A percentile compares a stretch with the other conserved stretches of the same genome.
Evolutionary conservation across 2,329 filamentous ascomycete species (phyloP).

Genomic region (Diplodia intermedia): DNA sequence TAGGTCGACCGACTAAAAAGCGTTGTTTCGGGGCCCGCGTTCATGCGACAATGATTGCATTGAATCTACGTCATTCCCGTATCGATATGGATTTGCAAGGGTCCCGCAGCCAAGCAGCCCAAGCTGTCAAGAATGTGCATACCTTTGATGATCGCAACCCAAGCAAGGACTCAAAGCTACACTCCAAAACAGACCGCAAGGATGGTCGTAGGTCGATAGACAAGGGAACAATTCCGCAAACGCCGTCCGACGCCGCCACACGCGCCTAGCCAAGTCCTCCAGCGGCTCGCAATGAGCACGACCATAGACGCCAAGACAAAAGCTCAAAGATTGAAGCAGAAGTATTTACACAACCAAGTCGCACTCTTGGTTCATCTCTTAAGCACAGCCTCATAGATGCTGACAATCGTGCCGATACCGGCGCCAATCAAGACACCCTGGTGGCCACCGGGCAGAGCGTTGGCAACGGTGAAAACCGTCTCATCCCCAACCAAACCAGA

Average conservation of each 20-base stretch:
- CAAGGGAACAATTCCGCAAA: conserved; percentile 35
- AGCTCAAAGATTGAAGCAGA: conserved; percentile 1
- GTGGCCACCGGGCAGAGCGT: conserved; percentile 74
- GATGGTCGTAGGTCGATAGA: conserved; percentile 24
- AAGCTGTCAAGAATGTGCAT: conserved; percentile 1
- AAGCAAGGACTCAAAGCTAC: not conserved
- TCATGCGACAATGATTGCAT: conserved; percentile 1
- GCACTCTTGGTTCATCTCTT: conserved; percentile 44
- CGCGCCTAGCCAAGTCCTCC: conserved; percentile 8
- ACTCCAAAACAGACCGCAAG: not conserved
- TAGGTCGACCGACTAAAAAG: not conserved
- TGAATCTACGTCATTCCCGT: conserved; percentile 26
- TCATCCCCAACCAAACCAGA: conserved; percentile 66
- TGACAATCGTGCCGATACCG: conserved; percentile 70
- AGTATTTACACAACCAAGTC: not conserved
- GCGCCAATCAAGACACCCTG: conserved; percentile 72
- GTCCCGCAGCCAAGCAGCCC: conserved; percentile 6
- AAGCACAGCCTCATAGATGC: conserved; percentile 79
- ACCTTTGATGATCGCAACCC: not conserved
- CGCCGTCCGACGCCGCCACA: conserved; percentile 36
- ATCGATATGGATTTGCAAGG: conserved; percentile 26
- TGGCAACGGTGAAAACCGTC: conserved; percentile 68
- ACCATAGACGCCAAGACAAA: conserved; percentile 22
- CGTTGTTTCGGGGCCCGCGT: not conserved
- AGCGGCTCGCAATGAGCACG: conserved; percentile 21